Conservation (phyloP, 2,329 filamentous ascomycete species). For the Metarhizium robertsii region DNA sequence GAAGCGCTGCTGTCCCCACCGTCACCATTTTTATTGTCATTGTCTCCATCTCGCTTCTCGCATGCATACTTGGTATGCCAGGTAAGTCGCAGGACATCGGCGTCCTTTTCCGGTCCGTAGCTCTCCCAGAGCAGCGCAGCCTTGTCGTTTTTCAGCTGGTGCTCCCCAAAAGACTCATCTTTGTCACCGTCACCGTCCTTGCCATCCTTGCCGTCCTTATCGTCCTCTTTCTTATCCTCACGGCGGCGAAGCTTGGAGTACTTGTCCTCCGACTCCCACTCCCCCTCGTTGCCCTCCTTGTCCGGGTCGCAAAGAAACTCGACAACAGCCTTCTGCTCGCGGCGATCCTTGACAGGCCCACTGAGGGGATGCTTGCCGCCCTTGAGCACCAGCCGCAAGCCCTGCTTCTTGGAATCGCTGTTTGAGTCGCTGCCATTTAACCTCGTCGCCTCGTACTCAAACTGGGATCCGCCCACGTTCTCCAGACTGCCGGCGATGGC, state of each 20-base stretch:
- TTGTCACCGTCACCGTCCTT: slow-evolving; percentile 26
- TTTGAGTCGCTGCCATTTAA: slow-evolving; percentile 57
- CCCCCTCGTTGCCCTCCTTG: slow-evolving; percentile 64
- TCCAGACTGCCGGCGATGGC: slow-evolving; percentile 67
- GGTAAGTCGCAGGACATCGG: slow-evolving; percentile 59
- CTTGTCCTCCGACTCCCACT: slow-evolving; percentile 43
- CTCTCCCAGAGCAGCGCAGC: slow-evolving; percentile 67
- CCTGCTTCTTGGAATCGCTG: slow-evolving; percentile 58
- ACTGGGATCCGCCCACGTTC: slow-evolving; percentile 42
- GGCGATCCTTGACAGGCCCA: slow-evolving; percentile 38
- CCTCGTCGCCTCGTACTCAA: slow-evolving; percentile 58
- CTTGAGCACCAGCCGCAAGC: slow-evolving; percentile 58
- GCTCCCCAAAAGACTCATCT: slow-evolving; percentile 33
- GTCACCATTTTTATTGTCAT: slow-evolving; percentile 32
- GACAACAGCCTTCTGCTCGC: slow-evolving; percentile 65
- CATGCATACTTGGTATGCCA: slow-evolving; percentile 90
- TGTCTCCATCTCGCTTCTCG: slow-evolving; percentile 38
- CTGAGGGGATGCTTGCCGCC: slow-evolving; percentile 47
- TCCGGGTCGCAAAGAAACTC: slow-evolving; percentile 76
- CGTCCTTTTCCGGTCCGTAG: slow-evolving; percentile 53
- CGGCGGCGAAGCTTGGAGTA: slow-evolving; percentile 6
- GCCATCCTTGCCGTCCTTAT: slow-evolving; percentile 21
- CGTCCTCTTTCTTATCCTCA: slow-evolving; percentile 15
- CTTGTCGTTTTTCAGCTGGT: slow-evolving; percentile 43
- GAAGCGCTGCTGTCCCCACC: slow-evolving; percentile 39